Evolutionary conservation across 495 filamentous ascomycete species (phyloP).

Genomic region (Penicillium simplicissimum): DNA sequence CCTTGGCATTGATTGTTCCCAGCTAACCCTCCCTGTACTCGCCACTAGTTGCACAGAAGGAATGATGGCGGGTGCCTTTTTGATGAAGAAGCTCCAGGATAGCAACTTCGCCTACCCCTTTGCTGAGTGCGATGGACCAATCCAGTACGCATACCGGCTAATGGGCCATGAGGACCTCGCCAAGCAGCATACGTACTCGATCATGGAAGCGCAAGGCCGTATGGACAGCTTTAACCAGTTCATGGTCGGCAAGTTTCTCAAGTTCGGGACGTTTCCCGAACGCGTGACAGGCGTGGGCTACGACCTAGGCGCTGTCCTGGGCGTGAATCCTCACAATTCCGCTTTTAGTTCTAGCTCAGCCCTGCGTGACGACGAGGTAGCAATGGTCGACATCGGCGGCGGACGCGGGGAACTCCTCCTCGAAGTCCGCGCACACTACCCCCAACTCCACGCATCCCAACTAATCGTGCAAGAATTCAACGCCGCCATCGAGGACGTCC

Average conservation of each 20-base stretch:
- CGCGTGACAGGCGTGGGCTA: slow-evolving; percentile 32
- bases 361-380: slow-evolving; percentile 9
- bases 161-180: slow-evolving; percentile 35
- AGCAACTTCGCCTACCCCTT: slow-evolving; percentile 41
- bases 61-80: slow-evolving; percentile 37
- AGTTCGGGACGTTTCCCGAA: slow-evolving; percentile 33
- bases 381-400: slow-evolving; percentile 58
- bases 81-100: slow-evolving; percentile 38
- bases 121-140: slow-evolving; percentile 32
- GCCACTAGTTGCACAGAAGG: slow-evolving; percentile 37
- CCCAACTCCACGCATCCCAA: slow-evolving; percentile 35
- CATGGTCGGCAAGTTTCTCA: slow-evolving; percentile 44
- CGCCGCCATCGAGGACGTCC: slow-evolving; percentile 27
- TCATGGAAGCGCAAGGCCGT: slow-evolving; percentile 40
- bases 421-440: slow-evolving; percentile 43
- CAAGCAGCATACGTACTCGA: slow-evolving; percentile 37
- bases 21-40: neutral
- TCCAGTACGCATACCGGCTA: slow-evolving; percentile 38
- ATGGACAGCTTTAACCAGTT: slow-evolving; percentile 46
- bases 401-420: slow-evolving; percentile 53
- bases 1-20: neutral
- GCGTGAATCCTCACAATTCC: neutral
- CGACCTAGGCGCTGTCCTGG: slow-evolving; percentile 34
- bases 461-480: slow-evolving; percentile 53
- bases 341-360: neutral